These are phyloP conservation scores for Pelargonium australe DNA, from an alignment of 441 rosid genomes.

Conservation along the genomic window DNA sequence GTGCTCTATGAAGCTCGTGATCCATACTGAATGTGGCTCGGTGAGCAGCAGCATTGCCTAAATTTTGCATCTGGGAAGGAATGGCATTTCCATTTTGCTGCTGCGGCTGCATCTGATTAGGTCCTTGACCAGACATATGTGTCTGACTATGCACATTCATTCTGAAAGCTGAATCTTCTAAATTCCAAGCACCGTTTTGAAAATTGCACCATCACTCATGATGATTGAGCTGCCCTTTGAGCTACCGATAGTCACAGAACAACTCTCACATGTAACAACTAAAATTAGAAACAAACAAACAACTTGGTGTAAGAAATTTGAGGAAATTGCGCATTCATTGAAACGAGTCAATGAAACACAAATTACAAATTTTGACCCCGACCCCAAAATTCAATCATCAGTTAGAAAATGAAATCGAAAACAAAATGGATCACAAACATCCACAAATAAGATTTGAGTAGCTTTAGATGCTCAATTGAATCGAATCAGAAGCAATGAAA, in stretches of 20 bases:
- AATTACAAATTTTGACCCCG: not conserved
- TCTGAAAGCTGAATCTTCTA: slow-evolving; percentile 22
- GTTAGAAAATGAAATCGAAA: not conserved
- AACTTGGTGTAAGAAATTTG: not conserved
- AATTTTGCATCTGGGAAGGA: slow-evolving; percentile 61
- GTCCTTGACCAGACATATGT: slow-evolving; percentile 55
- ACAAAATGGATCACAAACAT: not conserved
- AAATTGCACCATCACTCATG: not conserved
- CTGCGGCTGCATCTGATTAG: slow-evolving; percentile 71
- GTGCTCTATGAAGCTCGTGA: slow-evolving; percentile 43
- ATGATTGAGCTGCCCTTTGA: not conserved
- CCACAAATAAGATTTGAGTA: not conserved
- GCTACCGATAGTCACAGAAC: not conserved
- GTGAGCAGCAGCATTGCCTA: slow-evolving; percentile 33
- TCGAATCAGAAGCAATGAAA: not conserved
- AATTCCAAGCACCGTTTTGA: not conserved
- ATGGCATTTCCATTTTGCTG: slow-evolving; percentile 60
- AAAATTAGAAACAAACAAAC: slow-evolving; percentile 1
- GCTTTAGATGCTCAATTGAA: not conserved
- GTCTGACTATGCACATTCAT: slow-evolving; percentile 80
- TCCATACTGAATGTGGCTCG: slow-evolving; percentile 23
- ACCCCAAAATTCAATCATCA: not conserved
- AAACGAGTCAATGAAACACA: not conserved
- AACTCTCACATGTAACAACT: not conserved
- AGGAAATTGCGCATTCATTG: not conserved